These are phyloP conservation scores for Scedosporium aurantiacum DNA, from an alignment of 2,329 filamentous ascomycete species.

Conservation along the genomic window DNA sequence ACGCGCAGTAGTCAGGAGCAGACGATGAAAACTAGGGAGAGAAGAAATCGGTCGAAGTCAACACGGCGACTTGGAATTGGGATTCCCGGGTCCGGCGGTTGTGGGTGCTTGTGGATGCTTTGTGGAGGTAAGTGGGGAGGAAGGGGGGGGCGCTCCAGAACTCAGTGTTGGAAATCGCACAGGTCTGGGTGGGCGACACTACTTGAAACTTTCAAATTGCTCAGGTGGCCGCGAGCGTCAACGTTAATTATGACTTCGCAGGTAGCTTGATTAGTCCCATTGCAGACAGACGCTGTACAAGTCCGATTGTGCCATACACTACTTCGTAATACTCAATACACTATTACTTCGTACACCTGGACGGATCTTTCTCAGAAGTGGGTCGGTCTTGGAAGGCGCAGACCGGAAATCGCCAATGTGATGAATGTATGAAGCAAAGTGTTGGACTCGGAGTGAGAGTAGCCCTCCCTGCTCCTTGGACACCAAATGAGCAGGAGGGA, in stretches of 20 bases:
- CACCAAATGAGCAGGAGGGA: no score
- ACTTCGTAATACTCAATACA: no score
- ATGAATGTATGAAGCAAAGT: no score
- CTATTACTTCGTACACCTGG: no score
- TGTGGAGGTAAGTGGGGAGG: slow-evolving; percentile 1
- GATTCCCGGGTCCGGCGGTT: neutral
- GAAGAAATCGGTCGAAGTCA: neutral
- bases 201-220: neutral
- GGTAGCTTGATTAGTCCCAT: no score
- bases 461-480: no score
- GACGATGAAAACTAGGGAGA: neutral
- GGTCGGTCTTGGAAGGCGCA: no score
- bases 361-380: no score
- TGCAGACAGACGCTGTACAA: no score
- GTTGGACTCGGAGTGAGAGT: no score
- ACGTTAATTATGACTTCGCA: neutral
- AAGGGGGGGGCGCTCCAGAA: neutral
- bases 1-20: neutral
- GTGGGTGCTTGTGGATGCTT: slow-evolving; percentile 2
- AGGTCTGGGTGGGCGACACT: neutral
- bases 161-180: neutral
- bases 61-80: neutral
- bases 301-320: no score
- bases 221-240: neutral
- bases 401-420: no score